Base-by-base conservation (phyloP, 2,329 filamentous ascomycete species). In the Leptographium flavum region DNA sequence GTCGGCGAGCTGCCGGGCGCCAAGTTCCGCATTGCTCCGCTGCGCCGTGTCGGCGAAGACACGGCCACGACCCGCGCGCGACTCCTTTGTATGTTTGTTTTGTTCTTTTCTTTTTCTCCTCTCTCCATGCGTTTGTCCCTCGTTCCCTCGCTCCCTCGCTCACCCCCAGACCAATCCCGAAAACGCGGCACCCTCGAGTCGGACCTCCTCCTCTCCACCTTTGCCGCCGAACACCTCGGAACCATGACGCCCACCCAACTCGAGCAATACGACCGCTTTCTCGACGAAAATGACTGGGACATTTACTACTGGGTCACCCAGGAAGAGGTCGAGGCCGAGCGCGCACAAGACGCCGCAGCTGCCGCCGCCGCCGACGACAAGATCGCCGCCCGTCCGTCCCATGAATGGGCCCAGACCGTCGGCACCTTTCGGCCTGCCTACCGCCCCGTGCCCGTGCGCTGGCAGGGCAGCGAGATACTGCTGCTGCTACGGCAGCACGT, bases 301-400 rank as follows among this genome's bases (percentile, higher is more conserved):
- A 95, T 98, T 50, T 98, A 98, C 72, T 98, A 98, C 73, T 98
- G 92, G 92, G 87, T 85, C 4, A 98, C 92, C 15, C 92, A 98
- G 64, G 79, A 87, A 45, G 61, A 66, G 51, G 42, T 14, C 35
- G 38, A 28, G 19, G 30, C 17, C 21, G 17, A 21, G 5, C n/a
- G n/a, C 15, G n/a, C n/a, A 6, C 39, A 17, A 3, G 21, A 43
- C 46, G 46, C 50, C 47, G 9, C n/a, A 11, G 45, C 59, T 56
- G 42, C 59, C 60, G 45, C 56, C 63, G 49, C 57, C 63, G 23
- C 13, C 6, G 37, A 21, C 21, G 15, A 14, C 42, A 38, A 37
- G 33, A 17, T 43, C 41, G 39, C 56, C 49, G 46, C 56, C 45
- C 60, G 60, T 5, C 58, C 58, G 22, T 63, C 71, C 60, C 87